A percentile compares a stretch with the other conserved stretches of the same genome.
Evolutionary conservation across 2,329 filamentous ascomycete species (phyloP).

Genomic region (Cercospora zeae-maydis): DNA sequence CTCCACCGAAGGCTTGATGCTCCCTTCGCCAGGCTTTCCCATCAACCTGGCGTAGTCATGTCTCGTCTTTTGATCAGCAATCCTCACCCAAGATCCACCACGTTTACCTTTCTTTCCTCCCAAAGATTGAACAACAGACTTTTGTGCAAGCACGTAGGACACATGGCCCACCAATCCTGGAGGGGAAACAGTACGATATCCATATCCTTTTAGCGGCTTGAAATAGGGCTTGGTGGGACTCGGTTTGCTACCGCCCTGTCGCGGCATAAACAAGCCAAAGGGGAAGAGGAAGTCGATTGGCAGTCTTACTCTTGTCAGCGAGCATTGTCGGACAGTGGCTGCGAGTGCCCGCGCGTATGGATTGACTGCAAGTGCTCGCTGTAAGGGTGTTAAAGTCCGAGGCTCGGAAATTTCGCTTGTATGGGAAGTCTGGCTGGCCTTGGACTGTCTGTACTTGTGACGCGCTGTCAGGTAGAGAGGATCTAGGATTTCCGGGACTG

Average conservation of each 20-base stretch:
- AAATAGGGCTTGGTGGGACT: background rate
- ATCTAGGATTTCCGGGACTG: slow-evolving; percentile 50
- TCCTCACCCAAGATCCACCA: slow-evolving; percentile 2
- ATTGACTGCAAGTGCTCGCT: slow-evolving; percentile 58
- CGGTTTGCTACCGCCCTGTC: slow-evolving; percentile 5
- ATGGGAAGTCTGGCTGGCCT: slow-evolving; percentile 23
- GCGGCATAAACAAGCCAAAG: slow-evolving; percentile 54
- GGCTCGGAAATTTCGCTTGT: slow-evolving; percentile 36
- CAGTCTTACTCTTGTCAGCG: slow-evolving; percentile 47
- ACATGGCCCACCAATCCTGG: slow-evolving; percentile 8
- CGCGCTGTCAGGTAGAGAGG: slow-evolving; percentile 39
- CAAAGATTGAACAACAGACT: slow-evolving; percentile 23
- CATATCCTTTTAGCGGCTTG: background rate
- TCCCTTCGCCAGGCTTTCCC: background rate
- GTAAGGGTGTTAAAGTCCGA: slow-evolving; percentile 49
- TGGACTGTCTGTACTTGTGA: slow-evolving; percentile 41
- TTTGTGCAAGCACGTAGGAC: slow-evolving; percentile 26
- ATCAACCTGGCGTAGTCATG: slow-evolving; percentile 2
- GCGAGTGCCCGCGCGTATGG: slow-evolving; percentile 63
- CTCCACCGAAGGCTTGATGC: slow-evolving; percentile 6
- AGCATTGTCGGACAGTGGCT: slow-evolving; percentile 57
- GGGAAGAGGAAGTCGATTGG: slow-evolving; percentile 63
- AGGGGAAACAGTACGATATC: slow-evolving; percentile 43
- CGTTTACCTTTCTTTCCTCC: background rate
- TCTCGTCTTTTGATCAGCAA: slow-evolving; percentile 8